Evolutionary conservation across 208 protist species (phyloP), one percentile per base, ranked within the genome.

Genomic region (Leishmania aethiopica): DNA sequence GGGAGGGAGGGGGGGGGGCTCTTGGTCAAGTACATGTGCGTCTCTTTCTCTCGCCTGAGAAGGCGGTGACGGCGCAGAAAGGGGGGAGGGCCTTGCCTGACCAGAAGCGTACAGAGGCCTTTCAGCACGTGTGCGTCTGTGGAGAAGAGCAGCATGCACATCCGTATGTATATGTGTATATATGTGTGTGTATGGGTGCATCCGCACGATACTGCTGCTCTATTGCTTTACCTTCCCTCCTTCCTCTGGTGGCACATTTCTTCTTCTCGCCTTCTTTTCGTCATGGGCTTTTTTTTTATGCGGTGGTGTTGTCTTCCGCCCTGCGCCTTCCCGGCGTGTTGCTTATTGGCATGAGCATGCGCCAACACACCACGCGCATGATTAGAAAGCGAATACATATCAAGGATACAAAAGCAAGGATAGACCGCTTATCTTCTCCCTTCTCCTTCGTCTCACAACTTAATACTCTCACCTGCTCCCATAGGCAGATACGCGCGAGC

Each of bases 361-460:
- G 11, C n/a, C n/a, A 66, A 15, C 28, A 13, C 60, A 66, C 60
- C 19, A 37, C n/a, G 28, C 22, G 4, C 22, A 17, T 15, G 22
- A n/a, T 17, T 28, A 15, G 60, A 6, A 53, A 19, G 55, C n/a
- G 49, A 45, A 78, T 13, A 53, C 40, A 55, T 28, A 79, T 7
- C 51, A 59, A 47, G 51, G 25, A 59, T 35, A 55, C 25, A 8
- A 62, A 25, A 32, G 57, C 57, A 62, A 25, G 57, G 25, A 19
- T 28, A 7, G 10, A 59, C 3, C 15, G 3, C 60, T 79, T 83
- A 32, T 75, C 77, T 22, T 87, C 84, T 37, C 75, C 53, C 49
- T 78, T 28, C 84, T 82, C 57, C 17, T 32, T 55, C 67, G 19
- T 72, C 28, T 45, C 32, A 37, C 59, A 5, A n/a, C 40, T 6